Evolutionary conservation across 148 eudicot species (phyloP), one percentile per base, ranked within the genome.

Genomic region (Fagopyrum tataricum): DNA sequence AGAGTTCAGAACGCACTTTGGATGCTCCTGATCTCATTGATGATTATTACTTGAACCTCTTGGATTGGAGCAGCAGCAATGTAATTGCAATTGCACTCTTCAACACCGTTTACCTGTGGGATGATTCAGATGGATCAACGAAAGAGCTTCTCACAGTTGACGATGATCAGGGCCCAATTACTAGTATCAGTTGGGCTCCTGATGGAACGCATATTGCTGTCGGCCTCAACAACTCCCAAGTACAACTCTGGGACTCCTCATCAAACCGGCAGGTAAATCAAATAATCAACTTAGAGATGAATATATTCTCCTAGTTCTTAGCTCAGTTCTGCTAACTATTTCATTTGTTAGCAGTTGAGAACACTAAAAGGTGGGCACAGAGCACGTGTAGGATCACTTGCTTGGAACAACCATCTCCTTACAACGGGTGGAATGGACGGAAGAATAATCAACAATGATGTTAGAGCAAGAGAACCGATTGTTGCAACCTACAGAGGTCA

Each of bases 111-210:
- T 94, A 94, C 77, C 72, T 94, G 18, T 94, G 98, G 98, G 97
- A 94, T 85, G 98, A 97, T 64, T 79, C 93, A 66, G 80, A 73
- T 78, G 96, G 96, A 21, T 78, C 87, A 39, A 95, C 96, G 31
- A 82, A 94, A n/a, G 97, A 90, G 78, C 96, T 90, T 12, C 88
- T 87, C 13, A 84, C 94, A 3, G 75, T 95, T 9, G 96, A 92
- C 51, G 99, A 95, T 13, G 99, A 92, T 66, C 77, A 46, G 69
- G 97, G 98, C 26, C 95, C 97, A 4, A 85, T 95, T 44, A 90
- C 97, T 61, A 95, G 97, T 75, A 90, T 95, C 47, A 91, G 88
- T 74, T 95, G 93, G 98, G 98, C 97, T 81, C 96, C 97, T 52
- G 98, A 91, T 82, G 98, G 98, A 21, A 77, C 83, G 56, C 89